Base-by-base conservation (phyloP, 139 green algal genomes). In the Pleodorina starrii region DNA sequence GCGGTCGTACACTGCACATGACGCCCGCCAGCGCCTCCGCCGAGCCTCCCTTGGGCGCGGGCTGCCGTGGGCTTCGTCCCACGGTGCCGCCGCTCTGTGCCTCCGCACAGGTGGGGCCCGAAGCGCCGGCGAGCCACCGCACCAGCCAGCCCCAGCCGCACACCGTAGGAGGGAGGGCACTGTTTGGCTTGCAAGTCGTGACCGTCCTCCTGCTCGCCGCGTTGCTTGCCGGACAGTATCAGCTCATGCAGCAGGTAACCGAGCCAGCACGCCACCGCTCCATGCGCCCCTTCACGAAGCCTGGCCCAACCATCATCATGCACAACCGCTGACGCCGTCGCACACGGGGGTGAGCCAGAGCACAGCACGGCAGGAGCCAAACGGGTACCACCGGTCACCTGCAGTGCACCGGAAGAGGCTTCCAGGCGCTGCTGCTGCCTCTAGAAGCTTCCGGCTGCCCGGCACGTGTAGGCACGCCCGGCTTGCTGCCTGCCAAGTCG, bases 151-250 rank as follows among this genome's bases (percentile, higher is more conserved):
- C 79, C 4, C 17, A 66, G 60, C 60, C 29, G 43, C 81, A 80
- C 72, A 11, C 9, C 43, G 40, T 51, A 46, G 82, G 82, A 48
- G 82, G 43, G 63, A 35, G 60, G 60, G 60, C 44, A 63, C 5
- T 88, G 66, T 88, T 88, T 68, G 82, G 82, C 82, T 80, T 88
- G 66, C 82, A 88, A 68, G 66, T 79, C 66, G 32, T 80, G 66
- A 88, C 32, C 44, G n/a, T 88, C 66, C 19, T 79, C 17, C 44
- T 88, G 68, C 43, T 88, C 38, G 82, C n/a, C 32, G 25, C 69
- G 4, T 17, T 79, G 36, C 63, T 88, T 71, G 63, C 66, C 44
- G 82, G 82, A 51, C 82, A 88, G 82, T 40, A 69, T 23, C 82
- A 69, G 66, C 80, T 86, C 40, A 19, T 88, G 82, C 82, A 88